These are phyloP conservation scores for Adansonia rubrostipa DNA, from an alignment of 441 rosid species.

Conservation along the genomic window DNA sequence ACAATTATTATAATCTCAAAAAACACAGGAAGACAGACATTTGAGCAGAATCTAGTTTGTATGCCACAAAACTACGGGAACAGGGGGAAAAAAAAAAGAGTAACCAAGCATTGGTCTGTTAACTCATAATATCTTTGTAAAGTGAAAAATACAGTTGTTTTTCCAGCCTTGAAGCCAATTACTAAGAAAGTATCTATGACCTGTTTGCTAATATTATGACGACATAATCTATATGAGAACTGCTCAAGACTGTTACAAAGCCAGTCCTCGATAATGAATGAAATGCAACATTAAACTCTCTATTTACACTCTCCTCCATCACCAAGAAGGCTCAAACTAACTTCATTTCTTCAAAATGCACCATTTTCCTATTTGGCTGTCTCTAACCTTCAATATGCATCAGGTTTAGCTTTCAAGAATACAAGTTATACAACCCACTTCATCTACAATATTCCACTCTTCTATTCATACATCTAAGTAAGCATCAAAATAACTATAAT, in stretches of 20 bases:
- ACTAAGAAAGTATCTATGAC: background rate
- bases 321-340: background rate
- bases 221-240: conserved; percentile 13
- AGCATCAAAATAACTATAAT: background rate
- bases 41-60: conserved; percentile 8
- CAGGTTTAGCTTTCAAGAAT: conserved; percentile 12
- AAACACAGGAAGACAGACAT: background rate
- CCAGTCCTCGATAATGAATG: conserved; percentile 12
- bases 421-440: background rate
- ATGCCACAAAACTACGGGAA: background rate
- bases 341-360: conserved; percentile 5
- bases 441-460: background rate
- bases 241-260: background rate
- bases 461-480: background rate
- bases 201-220: background rate
- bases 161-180: background rate
- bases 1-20: background rate
- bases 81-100: background rate
- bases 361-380: background rate
- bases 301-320: background rate
- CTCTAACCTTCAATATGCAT: background rate
- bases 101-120: background rate
- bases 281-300: conserved; percentile 7
- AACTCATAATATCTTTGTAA: background rate
- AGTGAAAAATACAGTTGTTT: background rate